phyloP scores from a whole-genome alignment of 305 asterid species.

The Lippia alba region DNA sequence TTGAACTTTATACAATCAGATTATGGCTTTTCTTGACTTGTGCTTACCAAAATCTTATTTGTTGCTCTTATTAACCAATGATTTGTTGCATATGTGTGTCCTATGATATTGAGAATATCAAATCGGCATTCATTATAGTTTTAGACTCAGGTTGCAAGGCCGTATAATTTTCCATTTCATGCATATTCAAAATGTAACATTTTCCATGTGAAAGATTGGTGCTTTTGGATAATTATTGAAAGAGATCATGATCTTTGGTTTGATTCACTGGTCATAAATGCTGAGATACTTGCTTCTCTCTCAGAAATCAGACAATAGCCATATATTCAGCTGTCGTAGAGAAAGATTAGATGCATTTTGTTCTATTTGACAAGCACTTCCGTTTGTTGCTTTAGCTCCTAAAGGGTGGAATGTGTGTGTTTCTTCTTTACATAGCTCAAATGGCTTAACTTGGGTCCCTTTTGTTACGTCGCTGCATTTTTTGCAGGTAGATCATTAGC shows the following conservation, averaged over 20 bases:
- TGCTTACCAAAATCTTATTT: not conserved
- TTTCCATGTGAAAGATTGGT: constrained; percentile 17
- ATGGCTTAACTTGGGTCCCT: constrained; percentile 10
- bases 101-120: not conserved
- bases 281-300: constrained; percentile 21
- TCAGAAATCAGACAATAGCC: constrained; percentile 1
- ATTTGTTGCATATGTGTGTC: constrained; percentile 1
- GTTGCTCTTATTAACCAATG: constrained; percentile 5
- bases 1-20: constrained; percentile 15
- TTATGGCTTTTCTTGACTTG: constrained; percentile 13
- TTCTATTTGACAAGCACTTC: constrained; percentile 1
- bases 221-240: constrained; percentile 22
- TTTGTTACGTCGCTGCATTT: constrained; percentile 19
- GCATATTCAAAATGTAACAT: constrained; percentile 9
- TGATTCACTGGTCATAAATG: constrained; percentile 12
- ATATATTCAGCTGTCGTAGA: not conserved
- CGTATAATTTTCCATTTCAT: constrained; percentile 11
- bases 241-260: constrained; percentile 24
- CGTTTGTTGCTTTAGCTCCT: constrained; percentile 22
- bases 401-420: not conserved
- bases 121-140: constrained; percentile 5
- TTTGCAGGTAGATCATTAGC: constrained; percentile 25
- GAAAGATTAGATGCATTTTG: not conserved
- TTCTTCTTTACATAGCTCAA: constrained; percentile 2
- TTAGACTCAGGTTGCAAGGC: constrained; percentile 1